A percentile compares a stretch with the other conserved stretches of the same genome.
These are phyloP conservation scores for Hypomyces perniciosus DNA, from an alignment of 2,329 filamentous ascomycete species.

Conservation along the genomic window DNA sequence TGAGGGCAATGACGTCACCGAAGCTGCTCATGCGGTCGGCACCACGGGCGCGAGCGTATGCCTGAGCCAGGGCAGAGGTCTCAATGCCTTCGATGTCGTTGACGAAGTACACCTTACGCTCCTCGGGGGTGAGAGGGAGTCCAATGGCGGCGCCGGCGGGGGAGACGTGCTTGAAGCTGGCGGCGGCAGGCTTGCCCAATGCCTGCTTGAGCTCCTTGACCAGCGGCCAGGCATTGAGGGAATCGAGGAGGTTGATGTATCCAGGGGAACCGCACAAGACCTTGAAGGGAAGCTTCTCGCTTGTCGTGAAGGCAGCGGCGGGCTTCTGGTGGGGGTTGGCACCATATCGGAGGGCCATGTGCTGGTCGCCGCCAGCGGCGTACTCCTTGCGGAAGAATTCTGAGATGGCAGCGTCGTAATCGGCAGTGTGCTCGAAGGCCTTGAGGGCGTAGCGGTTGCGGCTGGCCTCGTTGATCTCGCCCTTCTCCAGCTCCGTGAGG, in stretches of 20 bases:
- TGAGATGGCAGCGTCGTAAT: slow-evolving; percentile 91
- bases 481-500: slow-evolving; percentile 80
- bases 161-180: slow-evolving; percentile 98
- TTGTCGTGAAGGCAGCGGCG: slow-evolving; percentile 72
- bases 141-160: slow-evolving; percentile 94
- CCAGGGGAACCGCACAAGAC: slow-evolving; percentile 83
- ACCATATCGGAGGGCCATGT: slow-evolving; percentile 84
- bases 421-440: slow-evolving; percentile 96
- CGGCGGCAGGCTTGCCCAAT: slow-evolving; percentile 80
- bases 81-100: slow-evolving; percentile 90
- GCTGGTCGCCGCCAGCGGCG: slow-evolving; percentile 75
- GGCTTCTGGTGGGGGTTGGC: slow-evolving; percentile 98
- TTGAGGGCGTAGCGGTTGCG: slow-evolving; percentile 90
- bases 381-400: slow-evolving; percentile 98
- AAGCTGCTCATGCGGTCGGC: slow-evolving; percentile 99
- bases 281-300: slow-evolving; percentile 83
- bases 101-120: slow-evolving; percentile 98
- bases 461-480: slow-evolving; percentile 78
- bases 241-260: slow-evolving; percentile 96
- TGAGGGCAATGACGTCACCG: slow-evolving; percentile 91
- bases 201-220: slow-evolving; percentile 94
- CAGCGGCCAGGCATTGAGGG: slow-evolving; percentile 91
- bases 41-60: slow-evolving; percentile 90
- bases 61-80: slow-evolving; percentile 79
- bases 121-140: slow-evolving; percentile 74